A percentile compares a stretch with the other conserved stretches of the same genome.
These are phyloP conservation scores for Microbotryomycetes sp. DNA, from an alignment of 1,284 basidiomycete species.

Conservation along the genomic window DNA sequence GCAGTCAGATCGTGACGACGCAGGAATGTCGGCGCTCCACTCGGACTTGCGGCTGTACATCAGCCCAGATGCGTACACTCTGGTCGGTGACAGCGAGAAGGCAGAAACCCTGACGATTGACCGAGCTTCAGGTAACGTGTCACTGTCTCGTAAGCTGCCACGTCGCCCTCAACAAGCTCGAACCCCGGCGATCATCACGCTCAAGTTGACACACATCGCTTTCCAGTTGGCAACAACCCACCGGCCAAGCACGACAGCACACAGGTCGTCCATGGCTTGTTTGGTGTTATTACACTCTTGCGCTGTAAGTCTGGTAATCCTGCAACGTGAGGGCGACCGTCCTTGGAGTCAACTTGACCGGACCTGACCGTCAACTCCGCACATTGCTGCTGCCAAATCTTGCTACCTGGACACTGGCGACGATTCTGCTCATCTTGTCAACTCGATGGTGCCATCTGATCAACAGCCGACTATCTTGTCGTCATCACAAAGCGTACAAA, in stretches of 20 bases:
- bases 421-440: conserved; percentile 1
- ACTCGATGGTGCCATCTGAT: background rate
- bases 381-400: background rate
- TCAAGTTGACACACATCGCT: background rate
- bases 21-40: conserved; percentile 3
- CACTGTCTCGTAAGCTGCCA: conserved; percentile 44
- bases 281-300: conserved; percentile 78
- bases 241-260: conserved; percentile 46
- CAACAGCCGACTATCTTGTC: conserved; percentile 82
- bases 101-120: conserved; percentile 45
- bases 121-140: conserved; percentile 43
- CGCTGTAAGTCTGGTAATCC: conserved; percentile 61
- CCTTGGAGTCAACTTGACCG: too few species aligned
- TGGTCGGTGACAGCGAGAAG: conserved; percentile 30
- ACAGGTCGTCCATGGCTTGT: conserved; percentile 64
- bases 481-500: conserved; percentile 78
- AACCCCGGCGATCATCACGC: too few species aligned
- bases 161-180: background rate
- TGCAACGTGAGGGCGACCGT: too few species aligned
- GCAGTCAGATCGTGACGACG: too few species aligned
- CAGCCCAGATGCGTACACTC: conserved; percentile 28
- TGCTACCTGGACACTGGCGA: background rate
- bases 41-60: conserved; percentile 29
- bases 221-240: conserved; percentile 38
- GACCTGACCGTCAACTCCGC: too few species aligned